Conservation (phyloP, 2,329 filamentous ascomycete genomes). For the Penicillium sp. region DNA sequence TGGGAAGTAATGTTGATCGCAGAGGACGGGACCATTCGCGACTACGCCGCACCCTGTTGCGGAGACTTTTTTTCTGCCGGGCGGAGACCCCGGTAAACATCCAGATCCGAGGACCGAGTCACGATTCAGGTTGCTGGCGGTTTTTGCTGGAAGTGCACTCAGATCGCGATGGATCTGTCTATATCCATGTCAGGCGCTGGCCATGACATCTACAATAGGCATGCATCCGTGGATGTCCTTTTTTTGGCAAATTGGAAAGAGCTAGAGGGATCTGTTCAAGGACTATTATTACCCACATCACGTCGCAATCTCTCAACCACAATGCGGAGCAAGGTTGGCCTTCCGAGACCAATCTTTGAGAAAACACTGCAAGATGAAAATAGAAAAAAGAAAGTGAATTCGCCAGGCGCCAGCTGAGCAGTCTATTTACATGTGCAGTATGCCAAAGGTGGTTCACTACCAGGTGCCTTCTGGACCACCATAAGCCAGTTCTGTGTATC, state of each 20-base stretch:
- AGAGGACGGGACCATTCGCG: constrained; percentile 11
- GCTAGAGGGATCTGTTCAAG: no score
- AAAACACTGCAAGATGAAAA: no score
- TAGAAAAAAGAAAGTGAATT: constrained; percentile 14
- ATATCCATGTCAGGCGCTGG: no score
- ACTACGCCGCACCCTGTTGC: constrained; percentile 25
- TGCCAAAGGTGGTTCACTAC: constrained; percentile 9
- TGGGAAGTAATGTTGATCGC: constrained; percentile 5
- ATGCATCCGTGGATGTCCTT: no score
- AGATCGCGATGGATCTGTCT: no score
- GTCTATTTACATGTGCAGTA: constrained; percentile 31
- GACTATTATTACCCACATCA: no score
- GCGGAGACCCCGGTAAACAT: constrained; percentile 22
- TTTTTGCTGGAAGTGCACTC: no score
- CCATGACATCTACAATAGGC: no score
- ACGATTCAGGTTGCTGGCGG: not conserved
- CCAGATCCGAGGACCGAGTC: constrained; percentile 3
- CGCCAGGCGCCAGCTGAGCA: constrained; percentile 28
- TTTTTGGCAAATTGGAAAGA: no score
- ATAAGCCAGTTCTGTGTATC: constrained; percentile 18
- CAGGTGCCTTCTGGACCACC: constrained; percentile 15
- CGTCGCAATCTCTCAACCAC: no score
- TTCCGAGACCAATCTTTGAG: no score
- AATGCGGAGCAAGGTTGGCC: no score
- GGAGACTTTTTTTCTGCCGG: constrained; percentile 33